Percentiles rank a stretch among this genome's conserved stretches.
phyloP scores from a whole-genome alignment of 1,139 yeast species.

The Candida sanyaensis region DNA sequence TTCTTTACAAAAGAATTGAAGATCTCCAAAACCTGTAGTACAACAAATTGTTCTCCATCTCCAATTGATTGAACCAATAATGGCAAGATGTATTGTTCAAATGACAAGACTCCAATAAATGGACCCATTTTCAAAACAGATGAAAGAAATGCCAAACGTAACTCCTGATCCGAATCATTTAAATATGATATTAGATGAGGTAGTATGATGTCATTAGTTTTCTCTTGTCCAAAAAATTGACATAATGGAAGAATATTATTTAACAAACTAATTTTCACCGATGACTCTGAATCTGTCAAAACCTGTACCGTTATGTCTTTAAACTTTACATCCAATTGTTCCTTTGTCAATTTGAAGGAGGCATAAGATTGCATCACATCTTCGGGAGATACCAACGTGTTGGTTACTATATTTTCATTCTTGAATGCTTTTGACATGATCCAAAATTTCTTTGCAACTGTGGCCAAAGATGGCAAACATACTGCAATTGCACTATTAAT shows the following conservation, averaged over 20 bases:
- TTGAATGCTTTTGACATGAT: slow-evolving; percentile 64
- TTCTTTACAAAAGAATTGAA: slow-evolving; percentile 42
- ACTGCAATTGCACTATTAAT: slow-evolving; percentile 51
- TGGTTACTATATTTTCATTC: slow-evolving; percentile 23
- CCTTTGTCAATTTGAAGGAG: slow-evolving; percentile 25
- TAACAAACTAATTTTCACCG: slow-evolving; percentile 71
- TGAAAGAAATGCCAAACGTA: slow-evolving; percentile 71
- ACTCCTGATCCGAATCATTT: slow-evolving; percentile 71
- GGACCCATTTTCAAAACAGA: slow-evolving; percentile 80
- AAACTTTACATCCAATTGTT: slow-evolving; percentile 43
- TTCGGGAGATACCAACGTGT: slow-evolving; percentile 7
- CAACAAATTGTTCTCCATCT: slow-evolving; percentile 84
- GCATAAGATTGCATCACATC: slow-evolving; percentile 13
- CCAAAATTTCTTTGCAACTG: slow-evolving; percentile 61
- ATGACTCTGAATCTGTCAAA: slow-evolving; percentile 66
- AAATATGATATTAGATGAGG: slow-evolving; percentile 91
- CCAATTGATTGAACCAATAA: slow-evolving; percentile 76
- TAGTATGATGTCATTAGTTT: slow-evolving; percentile 81
- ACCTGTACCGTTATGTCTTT: slow-evolving; percentile 66
- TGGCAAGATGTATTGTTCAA: slow-evolving; percentile 89
- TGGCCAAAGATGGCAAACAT: slow-evolving; percentile 70
- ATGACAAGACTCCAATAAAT: slow-evolving; percentile 74
- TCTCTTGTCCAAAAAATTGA: slow-evolving; percentile 80
- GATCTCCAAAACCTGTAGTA: slow-evolving; percentile 70
- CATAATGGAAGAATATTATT: slow-evolving; percentile 73